Evolutionary conservation across 106 monocot species (phyloP).

Genomic region (Dendrobium officinale): DNA sequence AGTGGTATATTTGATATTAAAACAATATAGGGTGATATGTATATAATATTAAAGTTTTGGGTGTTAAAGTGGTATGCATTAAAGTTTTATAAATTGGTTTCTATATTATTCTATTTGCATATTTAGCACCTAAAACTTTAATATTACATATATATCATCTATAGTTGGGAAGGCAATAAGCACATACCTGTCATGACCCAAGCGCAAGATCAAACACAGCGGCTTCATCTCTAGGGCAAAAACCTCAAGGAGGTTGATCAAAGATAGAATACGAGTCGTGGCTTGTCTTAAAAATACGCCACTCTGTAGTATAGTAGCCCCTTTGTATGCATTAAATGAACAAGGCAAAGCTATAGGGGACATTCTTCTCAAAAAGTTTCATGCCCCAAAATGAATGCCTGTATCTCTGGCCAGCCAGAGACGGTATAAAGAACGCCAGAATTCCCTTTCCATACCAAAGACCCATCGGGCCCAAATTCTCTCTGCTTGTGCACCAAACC

Average conservation of each 20-base stretch:
- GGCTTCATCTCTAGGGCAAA: not conserved
- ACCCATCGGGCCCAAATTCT: slow-evolving; percentile 21
- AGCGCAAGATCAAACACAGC: not conserved
- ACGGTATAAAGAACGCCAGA: slow-evolving; percentile 81
- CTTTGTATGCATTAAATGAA: too few relatives aligned
- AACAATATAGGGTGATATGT: too few relatives aligned
- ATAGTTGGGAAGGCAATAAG: not conserved
- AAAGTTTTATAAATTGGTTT: too few relatives aligned
- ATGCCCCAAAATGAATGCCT: slow-evolving; percentile 70
- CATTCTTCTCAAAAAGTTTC: not conserved
- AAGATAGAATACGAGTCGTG: not conserved
- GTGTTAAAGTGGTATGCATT: too few relatives aligned
- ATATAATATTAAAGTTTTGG: too few relatives aligned
- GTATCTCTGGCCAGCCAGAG: slow-evolving; percentile 81
- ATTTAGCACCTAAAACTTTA: too few relatives aligned
- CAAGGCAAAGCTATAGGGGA: not conserved
- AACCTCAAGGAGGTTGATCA: not conserved
- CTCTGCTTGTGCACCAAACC: slow-evolving; percentile 66
- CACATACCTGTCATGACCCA: not conserved
- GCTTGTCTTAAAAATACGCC: slow-evolving; percentile 3
- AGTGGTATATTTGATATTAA: too few relatives aligned
- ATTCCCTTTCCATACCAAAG: slow-evolving; percentile 32
- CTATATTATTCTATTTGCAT: too few relatives aligned
- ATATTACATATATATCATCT: too few relatives aligned
- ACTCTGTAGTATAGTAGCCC: not conserved